Conservation (phyloP, 179 eudicot species). For the Beta lomatogona region DNA sequence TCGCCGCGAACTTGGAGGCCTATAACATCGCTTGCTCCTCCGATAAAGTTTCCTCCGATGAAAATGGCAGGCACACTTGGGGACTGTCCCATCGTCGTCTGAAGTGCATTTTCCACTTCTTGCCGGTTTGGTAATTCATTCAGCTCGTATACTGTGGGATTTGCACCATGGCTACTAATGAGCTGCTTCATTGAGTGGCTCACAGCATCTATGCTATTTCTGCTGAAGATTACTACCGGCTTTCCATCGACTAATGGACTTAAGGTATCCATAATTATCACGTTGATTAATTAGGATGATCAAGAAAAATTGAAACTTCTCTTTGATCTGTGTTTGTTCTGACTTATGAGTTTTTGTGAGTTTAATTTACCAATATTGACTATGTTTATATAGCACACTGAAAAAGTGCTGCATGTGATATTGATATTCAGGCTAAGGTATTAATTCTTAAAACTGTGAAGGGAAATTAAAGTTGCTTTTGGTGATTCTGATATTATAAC, state of each 20-base stretch:
- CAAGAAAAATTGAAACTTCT: too few species aligned
- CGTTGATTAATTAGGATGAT: too few species aligned
- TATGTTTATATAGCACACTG: not conserved
- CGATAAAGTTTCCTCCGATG: constrained; percentile 53
- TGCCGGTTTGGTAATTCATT: constrained; percentile 47
- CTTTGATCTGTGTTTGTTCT: too few species aligned
- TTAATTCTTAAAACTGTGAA: constrained; percentile 24
- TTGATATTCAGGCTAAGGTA: not conserved
- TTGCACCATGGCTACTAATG: constrained; percentile 54
- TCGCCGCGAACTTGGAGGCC: constrained; percentile 56
- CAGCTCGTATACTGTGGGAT: constrained; percentile 50
- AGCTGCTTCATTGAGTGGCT: constrained; percentile 48
- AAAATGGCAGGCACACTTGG: constrained; percentile 50
- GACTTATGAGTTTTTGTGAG: too few species aligned
- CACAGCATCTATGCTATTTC: constrained; percentile 43
- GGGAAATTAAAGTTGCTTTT: constrained; percentile 15
- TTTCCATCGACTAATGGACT: constrained; percentile 32
- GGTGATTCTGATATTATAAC: constrained; percentile 14
- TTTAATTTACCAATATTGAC: too few species aligned
- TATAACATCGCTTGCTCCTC: constrained; percentile 60
- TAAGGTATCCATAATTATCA: constrained; percentile 32
- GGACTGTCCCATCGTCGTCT: constrained; percentile 30
- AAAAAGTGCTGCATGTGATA: too few species aligned
- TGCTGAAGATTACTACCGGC: constrained; percentile 66
- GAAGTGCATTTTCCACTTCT: constrained; percentile 50